A percentile compares a stretch with the other conserved stretches of the same genome.
phyloP scores from a whole-genome alignment of 2,329 filamentous ascomycete species.

The Diaporthe aspalathi region DNA sequence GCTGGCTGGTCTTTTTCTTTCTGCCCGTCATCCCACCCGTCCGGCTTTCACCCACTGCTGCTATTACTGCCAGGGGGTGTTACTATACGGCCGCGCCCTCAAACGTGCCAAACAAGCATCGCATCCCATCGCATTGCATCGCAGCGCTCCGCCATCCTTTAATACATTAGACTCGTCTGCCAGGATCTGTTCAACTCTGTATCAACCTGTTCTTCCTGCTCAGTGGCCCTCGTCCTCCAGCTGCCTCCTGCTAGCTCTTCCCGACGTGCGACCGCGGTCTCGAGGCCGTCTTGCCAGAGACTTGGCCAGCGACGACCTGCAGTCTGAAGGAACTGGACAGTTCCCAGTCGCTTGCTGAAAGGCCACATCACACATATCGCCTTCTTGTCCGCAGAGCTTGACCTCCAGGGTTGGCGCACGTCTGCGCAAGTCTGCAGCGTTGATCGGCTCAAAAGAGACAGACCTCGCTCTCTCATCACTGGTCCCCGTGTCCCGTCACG shows the following conservation, averaged over 20 bases:
- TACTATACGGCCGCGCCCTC: slow-evolving; percentile 4
- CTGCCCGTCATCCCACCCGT: not conserved
- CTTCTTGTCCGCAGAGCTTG: not conserved
- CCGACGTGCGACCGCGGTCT: not conserved
- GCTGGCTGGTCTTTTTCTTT: not conserved
- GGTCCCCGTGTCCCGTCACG: slow-evolving; percentile 23
- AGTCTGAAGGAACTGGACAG: not conserved
- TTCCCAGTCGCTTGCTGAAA: slow-evolving; percentile 4
- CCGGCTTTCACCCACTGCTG: not conserved
- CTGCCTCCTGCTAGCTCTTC: slow-evolving; percentile 14
- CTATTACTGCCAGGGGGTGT: slow-evolving; percentile 11
- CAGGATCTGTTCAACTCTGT: not conserved
- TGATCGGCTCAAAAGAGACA: not conserved
- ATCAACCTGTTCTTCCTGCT: not conserved
- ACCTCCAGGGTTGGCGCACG: slow-evolving; percentile 23
- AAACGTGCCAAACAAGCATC: slow-evolving; percentile 5
- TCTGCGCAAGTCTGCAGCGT: slow-evolving; percentile 27
- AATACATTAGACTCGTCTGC: slow-evolving; percentile 14
- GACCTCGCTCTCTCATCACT: slow-evolving; percentile 27
- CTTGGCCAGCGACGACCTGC: slow-evolving; percentile 14
- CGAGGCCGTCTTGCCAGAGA: slow-evolving; percentile 3
- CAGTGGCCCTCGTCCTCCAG: slow-evolving; percentile 19
- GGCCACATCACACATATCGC: not conserved
- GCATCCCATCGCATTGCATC: slow-evolving; percentile 12
- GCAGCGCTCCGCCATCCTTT: slow-evolving; percentile 16